Base-by-base conservation (phyloP, 1,139 yeast genomes). In the Entelexis paramagnoliae region DNA sequence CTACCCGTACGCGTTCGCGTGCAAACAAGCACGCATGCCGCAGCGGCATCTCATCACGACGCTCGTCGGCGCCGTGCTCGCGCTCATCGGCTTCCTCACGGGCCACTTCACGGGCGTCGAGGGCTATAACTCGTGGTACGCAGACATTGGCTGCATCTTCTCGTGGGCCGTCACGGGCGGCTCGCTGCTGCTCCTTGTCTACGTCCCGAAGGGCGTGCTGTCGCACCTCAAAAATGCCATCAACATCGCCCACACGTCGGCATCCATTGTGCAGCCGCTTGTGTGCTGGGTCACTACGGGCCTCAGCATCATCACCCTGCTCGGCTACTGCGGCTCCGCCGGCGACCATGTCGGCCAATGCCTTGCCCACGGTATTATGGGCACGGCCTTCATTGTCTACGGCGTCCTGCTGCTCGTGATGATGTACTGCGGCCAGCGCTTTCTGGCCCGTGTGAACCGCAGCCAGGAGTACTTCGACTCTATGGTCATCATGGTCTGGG, bases 361-460 rank as follows among this genome's bases (percentile, higher is more conserved):
- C 66, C 76, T 88, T 46, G 97, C 97, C 0, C 97, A 89, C 66
- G 96, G 96, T 7, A 85, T 89, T 57, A 89, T 89, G 97, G 97
- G 97, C 0, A 76, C 87, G 20, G 82, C 95, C 0, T 89, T 89
- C 61, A 76, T 89, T 14, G 68, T 75, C 4, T 89, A 89, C 65
- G 95, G 96, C 8, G 80, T 82, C 57, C 67, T 86, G 10, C 72
- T 86, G 58, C 67, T 79, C 3, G 65, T 80, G 61, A 81, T 86
- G 62, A 72, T 89, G 52, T 75, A 80, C n/a, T 68, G 75, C 10
- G 75, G 74, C 33, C 70, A 69, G 55, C 58, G 59, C 5, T 64
- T 67, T 62, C 63, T 72, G 43, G 63, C 65, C 7, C 66, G 72
- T 2, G 64, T 66, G 36, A 72, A 73, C 50, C 73, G 71, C 56